Conservation (phyloP, 2,329 filamentous ascomycete species). For the Zasmidium angulare region DNA sequence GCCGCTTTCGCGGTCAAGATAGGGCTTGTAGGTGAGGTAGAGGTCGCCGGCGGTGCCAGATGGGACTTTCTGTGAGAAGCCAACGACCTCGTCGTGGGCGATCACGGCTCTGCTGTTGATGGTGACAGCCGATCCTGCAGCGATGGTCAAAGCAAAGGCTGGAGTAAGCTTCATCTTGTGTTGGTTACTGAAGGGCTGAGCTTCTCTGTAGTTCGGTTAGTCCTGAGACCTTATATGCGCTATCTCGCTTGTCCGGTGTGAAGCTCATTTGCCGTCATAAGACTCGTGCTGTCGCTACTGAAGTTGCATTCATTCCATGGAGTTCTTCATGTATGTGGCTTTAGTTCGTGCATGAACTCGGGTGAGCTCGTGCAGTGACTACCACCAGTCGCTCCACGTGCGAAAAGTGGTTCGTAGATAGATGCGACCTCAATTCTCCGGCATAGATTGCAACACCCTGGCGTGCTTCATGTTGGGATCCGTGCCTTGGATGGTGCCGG, state of each 20-base stretch:
- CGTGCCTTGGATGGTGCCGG: not conserved
- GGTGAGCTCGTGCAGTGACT: too few relatives aligned
- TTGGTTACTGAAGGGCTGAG: not conserved
- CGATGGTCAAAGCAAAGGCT: not conserved
- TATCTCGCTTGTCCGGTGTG: too few relatives aligned
- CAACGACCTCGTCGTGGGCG: conserved; percentile 50
- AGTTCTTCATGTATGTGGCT: too few relatives aligned
- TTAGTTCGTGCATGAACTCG: too few relatives aligned
- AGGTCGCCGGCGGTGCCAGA: conserved; percentile 46
- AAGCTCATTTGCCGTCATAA: too few relatives aligned
- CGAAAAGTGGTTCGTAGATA: not conserved
- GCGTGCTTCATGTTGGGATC: not conserved
- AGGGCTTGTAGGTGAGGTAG: conserved; percentile 58
- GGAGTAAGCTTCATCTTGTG: not conserved
- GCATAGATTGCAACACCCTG: not conserved
- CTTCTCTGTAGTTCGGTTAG: not conserved
- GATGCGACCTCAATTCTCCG: not conserved
- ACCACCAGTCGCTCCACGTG: not conserved
- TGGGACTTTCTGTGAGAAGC: conserved; percentile 56
- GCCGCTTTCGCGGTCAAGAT: conserved; percentile 56
- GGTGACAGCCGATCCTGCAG: conserved; percentile 8
- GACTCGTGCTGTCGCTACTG: too few relatives aligned
- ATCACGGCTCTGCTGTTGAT: conserved; percentile 45
- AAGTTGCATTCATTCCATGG: too few relatives aligned
- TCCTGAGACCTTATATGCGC: not conserved